Percentiles rank a stretch among this genome's conserved stretches.
phyloP scores from a whole-genome alignment of 345 rosid genomes.

The Populus alba region DNA sequence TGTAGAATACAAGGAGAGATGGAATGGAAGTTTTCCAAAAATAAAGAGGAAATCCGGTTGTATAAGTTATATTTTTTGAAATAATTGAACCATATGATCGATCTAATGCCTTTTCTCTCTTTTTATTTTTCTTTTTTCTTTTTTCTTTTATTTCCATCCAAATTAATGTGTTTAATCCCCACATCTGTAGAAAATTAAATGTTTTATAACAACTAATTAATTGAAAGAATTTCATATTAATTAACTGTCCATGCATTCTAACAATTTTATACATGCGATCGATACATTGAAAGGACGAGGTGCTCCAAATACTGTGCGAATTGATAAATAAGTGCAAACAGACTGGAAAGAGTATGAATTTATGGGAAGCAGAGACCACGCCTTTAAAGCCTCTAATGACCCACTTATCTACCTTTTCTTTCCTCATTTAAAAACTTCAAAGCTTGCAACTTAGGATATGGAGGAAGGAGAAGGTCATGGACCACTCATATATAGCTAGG shows the following conservation, averaged over 20 bases:
- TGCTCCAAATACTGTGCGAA: neutral
- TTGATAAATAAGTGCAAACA: neutral
- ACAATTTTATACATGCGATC: neutral
- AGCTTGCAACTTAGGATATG: constrained; percentile 10
- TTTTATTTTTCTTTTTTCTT: too few species aligned
- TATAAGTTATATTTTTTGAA: too few species aligned
- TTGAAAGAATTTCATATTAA: too few species aligned
- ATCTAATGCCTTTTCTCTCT: too few species aligned
- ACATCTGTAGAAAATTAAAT: too few species aligned
- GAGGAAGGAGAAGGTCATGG: constrained; percentile 25
- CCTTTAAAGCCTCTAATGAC: constrained; percentile 27
- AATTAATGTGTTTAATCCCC: too few species aligned
- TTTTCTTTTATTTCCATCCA: too few species aligned
- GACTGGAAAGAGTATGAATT: constrained; percentile 9
- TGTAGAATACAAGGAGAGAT: too few species aligned
- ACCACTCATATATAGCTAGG: constrained; percentile 32
- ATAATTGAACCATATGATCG: too few species aligned
- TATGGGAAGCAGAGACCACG: constrained; percentile 47
- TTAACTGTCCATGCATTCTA: neutral
- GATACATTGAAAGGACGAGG: neutral
- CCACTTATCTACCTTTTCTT: constrained; percentile 17
- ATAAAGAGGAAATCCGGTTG: too few species aligned
- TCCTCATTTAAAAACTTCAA: constrained; percentile 10
- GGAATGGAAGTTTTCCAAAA: too few species aligned
- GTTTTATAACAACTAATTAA: too few species aligned